Evolutionary conservation across 768 basidiomycete genomes (phyloP).

Genomic region (Kwoniella botswanensis): DNA sequence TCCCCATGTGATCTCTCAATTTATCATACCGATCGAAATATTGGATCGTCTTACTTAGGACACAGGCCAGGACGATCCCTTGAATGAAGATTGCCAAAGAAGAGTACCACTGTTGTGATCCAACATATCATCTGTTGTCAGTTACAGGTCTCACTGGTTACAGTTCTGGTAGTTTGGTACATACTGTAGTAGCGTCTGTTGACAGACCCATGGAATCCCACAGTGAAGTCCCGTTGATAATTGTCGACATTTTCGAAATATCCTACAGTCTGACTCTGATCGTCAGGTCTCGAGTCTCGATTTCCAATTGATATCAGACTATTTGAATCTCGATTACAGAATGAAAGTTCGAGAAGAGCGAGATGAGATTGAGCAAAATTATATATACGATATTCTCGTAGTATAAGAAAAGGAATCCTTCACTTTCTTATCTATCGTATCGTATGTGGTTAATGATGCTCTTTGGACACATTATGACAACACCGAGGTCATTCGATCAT

Average conservation of each 20-base stretch:
- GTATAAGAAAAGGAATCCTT: no score
- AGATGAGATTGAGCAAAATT: no score
- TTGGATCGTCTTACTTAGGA: background rate
- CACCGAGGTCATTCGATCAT: background rate
- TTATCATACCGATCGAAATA: constrained; percentile 1
- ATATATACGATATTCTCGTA: no score
- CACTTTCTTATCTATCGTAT: no score
- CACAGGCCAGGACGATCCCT: background rate
- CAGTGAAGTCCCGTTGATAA: background rate
- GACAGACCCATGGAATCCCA: constrained; percentile 3
- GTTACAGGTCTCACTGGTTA: background rate
- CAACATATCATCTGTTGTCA: background rate
- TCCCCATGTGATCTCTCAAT: background rate
- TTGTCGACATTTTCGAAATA: background rate
- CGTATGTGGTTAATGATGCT: no score
- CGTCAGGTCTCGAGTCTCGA: no score
- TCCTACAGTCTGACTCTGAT: background rate
- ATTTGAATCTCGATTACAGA: no score
- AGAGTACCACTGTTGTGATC: constrained; percentile 1
- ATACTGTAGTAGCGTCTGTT: background rate
- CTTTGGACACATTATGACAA: background rate
- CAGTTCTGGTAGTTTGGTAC: background rate
- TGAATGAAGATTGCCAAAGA: background rate
- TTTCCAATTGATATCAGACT: no score
- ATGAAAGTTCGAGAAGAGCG: no score